Evolutionary conservation across 2,329 filamentous ascomycete genomes (phyloP).

Genomic region (Neospermospora avenae): DNA sequence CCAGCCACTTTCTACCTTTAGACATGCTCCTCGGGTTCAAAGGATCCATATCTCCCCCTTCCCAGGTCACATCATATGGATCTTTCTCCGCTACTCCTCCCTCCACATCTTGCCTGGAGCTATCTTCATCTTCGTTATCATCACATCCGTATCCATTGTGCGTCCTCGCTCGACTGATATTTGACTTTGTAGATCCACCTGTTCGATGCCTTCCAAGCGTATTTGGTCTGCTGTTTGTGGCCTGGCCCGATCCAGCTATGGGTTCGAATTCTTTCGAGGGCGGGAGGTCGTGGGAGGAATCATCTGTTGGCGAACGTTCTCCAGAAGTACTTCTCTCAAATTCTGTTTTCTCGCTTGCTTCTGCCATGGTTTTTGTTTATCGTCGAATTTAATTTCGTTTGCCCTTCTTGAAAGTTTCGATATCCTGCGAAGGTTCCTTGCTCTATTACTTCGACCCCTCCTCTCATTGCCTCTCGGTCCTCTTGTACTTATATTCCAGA

Average conservation of each 20-base stretch:
- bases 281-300: slow-evolving; percentile 8
- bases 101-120: slow-evolving; percentile 11
- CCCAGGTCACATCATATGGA: slow-evolving; percentile 70
- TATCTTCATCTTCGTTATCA: slow-evolving; percentile 26
- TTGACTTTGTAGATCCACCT: not conserved
- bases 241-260: slow-evolving; percentile 14
- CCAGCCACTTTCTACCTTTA: slow-evolving; percentile 69
- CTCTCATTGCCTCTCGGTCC: not conserved
- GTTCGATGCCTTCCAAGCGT: slow-evolving; percentile 8
- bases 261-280: slow-evolving; percentile 24
- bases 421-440: not conserved
- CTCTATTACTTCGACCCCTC: not conserved
- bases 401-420: not conserved
- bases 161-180: slow-evolving; percentile 25
- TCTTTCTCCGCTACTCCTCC: slow-evolving; percentile 36
- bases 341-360: slow-evolving; percentile 7
- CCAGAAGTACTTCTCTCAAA: not conserved
- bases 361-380: not conserved
- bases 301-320: slow-evolving; percentile 10
- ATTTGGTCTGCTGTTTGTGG: slow-evolving; percentile 9
- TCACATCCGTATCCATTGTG: slow-evolving; percentile 37
- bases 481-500: not conserved
- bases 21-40: slow-evolving; percentile 69
- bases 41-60: slow-evolving; percentile 68
- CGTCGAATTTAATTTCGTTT: not conserved